Base-by-base conservation (phyloP, 108 stramenopile genomes). In the Skeletonema potamos region DNA sequence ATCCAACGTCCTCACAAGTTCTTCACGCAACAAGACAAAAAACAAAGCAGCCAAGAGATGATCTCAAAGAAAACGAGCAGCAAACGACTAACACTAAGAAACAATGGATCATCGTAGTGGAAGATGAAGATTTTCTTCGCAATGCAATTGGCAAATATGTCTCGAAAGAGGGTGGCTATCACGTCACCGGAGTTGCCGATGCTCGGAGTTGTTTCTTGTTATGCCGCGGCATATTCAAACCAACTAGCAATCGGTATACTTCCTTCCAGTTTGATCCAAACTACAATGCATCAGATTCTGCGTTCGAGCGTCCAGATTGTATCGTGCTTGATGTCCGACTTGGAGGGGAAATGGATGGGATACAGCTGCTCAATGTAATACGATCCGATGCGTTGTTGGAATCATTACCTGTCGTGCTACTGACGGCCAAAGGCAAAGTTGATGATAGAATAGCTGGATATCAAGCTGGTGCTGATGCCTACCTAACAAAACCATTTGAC, bases 401-500 rank as follows among this genome's bases (percentile, higher is more conserved):
- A 46, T 70, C 57, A 12, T 56, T 94, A 11, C 95, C 95, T 8
- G 88, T 96, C 20, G 63, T 96, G 12, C 67, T 96, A 12, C 61
- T 96, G 15, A 92, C 89, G 36, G 90, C 92, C 26, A 89, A 83
- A 66, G 89, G 85, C 7, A 79, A 79, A 76, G 79, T 79, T 9
- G 80, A 89, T 56, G 95, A 96, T 82, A 61, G 95, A 33, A 84
- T 94, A 64, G 68, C 65, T 26, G 95, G 91, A 41, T 96, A 85
- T 73, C 74, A 89, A 41, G 84, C 83, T 28, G 95, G 91, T 15
- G 89, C 91, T 9, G 92, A 93, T 86, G 92, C 87, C 12, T 96
- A 92, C 64, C 46, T 96, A 27, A 79, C 89, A 27, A 96, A 94
- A 73, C 95, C 95, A 26, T 92, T 96, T 66, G 85, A 93, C 68